Base-by-base conservation (phyloP, 1,284 basidiomycete species). In the Ustilago hordei region DNA sequence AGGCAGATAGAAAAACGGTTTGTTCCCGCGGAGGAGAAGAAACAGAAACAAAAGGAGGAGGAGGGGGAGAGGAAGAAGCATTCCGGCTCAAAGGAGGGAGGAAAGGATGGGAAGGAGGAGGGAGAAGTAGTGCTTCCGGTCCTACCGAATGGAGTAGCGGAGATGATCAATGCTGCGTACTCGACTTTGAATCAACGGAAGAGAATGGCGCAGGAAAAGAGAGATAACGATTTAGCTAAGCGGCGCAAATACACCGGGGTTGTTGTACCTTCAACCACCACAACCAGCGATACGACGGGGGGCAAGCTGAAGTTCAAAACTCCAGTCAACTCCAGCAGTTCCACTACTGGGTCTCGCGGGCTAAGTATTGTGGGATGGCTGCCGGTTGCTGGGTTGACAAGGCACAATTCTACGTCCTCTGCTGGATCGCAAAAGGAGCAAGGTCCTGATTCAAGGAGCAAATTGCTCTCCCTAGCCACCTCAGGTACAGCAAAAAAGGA, bases 131-230 rank as follows among this genome's bases (percentile, higher is more conserved):
- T 58, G 0, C 17, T 78, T 12, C 63, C 64, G 1, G 50, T 70
- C 1, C 45, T 73, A 13, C 71, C 71, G 15, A 78, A 71, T 17
- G 74, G 69, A 2, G 61, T 58, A 2, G 74, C 68, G 0, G 62
- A 71, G 6, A 60, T 76, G 62, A 71, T 76, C 59, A 54, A 71
- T 7, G 74, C 68, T 7, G 74, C 74, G 8, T 76, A 76, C 31
- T 52, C 50, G 23, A 78, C 75, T 15, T 11, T 78, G 4, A 64
- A 74, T 8, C 60, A 78, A 28, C 63, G 75, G 6, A 78, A 78
- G 47, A 53, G 67, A 3, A 50, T 62, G 3, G 67, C 64, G 4
- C 48, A 60, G 47, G 48, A 61, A 34, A 63, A 60, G 17, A 35
- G 48, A 9, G 55, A 55, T 3, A 41, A 50, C 0, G 23, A 36